Conservation (phyloP, 306 rosid genomes). For the Geum urbanum region DNA sequence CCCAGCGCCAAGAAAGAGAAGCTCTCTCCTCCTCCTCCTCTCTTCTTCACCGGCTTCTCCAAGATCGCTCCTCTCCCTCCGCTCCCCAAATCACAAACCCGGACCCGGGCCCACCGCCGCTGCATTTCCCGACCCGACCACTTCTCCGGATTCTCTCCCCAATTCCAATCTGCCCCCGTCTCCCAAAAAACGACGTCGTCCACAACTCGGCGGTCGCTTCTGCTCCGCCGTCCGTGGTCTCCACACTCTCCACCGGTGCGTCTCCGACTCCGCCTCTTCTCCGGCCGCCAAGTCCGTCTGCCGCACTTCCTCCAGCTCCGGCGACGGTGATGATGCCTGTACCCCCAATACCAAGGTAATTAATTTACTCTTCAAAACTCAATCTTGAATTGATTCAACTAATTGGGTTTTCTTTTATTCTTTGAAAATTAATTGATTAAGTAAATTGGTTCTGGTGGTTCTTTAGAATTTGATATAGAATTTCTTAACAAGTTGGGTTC, state of each 20-base stretch:
- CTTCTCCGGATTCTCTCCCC: not conserved
- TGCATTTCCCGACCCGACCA: slow-evolving; percentile 12
- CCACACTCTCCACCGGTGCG: slow-evolving; percentile 1
- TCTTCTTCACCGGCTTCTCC: slow-evolving; percentile 3
- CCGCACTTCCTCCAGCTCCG: slow-evolving; percentile 7
- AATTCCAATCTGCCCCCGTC: not conserved
- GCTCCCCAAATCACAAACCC: slow-evolving; percentile 2
- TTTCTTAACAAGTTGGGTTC: not conserved
- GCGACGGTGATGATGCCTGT: not conserved
- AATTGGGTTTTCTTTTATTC: not conserved
- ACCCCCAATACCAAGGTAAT: not conserved
- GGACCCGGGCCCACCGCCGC: slow-evolving; percentile 3
- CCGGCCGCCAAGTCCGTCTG: slow-evolving; percentile 1
- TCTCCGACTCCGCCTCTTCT: not conserved
- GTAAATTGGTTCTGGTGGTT: not conserved
- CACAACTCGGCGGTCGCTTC: not conserved
- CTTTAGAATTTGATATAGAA: not conserved
- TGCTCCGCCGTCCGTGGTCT: not conserved
- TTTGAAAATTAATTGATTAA: not conserved
- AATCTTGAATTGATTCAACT: not conserved
- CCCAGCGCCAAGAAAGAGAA: slow-evolving; percentile 24
- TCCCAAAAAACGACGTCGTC: not conserved
- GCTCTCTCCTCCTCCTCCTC: slow-evolving; percentile 10
- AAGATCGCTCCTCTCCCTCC: not conserved
- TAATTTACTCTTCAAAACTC: not conserved